Percentiles rank a stretch among this genome's conserved stretches.
Evolutionary conservation across 257 asterid genomes (phyloP).

Genomic region (Cinchona pubescens): DNA sequence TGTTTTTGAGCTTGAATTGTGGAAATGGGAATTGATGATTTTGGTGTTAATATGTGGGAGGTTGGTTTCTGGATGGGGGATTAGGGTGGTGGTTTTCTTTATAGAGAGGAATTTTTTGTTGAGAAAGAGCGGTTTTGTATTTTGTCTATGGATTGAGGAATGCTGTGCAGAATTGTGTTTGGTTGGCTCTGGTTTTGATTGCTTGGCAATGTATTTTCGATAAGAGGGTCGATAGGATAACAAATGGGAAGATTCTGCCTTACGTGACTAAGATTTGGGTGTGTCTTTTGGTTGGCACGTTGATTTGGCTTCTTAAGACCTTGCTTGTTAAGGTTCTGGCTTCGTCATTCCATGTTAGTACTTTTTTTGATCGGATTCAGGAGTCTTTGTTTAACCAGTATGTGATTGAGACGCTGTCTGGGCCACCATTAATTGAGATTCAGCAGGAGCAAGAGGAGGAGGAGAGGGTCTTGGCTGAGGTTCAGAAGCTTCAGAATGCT

Average conservation of each 20-base stretch:
- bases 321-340: conserved; percentile 79
- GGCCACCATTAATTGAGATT: conserved; percentile 69
- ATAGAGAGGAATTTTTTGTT: conserved; percentile 64
- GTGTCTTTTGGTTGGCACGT: conserved; percentile 71
- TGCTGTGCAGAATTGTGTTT: conserved; percentile 75
- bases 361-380: conserved; percentile 81
- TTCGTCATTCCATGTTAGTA: conserved; percentile 71
- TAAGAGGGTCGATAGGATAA: conserved; percentile 47
- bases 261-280: conserved; percentile 70
- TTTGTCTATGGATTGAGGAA: conserved; percentile 81
- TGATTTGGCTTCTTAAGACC: conserved; percentile 75
- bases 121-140: conserved; percentile 70
- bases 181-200: conserved; percentile 68
- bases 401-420: conserved; percentile 65
- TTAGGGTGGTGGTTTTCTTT: conserved; percentile 57
- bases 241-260: conserved; percentile 39
- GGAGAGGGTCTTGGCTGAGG: conserved; percentile 63
- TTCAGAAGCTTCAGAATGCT: conserved; percentile 70
- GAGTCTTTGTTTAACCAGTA: conserved; percentile 78
- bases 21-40: conserved; percentile 88
- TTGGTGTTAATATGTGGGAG: conserved; percentile 76
- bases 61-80: conserved; percentile 76
- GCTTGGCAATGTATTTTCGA: conserved; percentile 82
- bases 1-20: conserved; percentile 40
- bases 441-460: conserved; percentile 67